Evolutionary conservation across 176 grass and related monocot genomes (phyloP).

Genomic region (Phyllostachys edulis): DNA sequence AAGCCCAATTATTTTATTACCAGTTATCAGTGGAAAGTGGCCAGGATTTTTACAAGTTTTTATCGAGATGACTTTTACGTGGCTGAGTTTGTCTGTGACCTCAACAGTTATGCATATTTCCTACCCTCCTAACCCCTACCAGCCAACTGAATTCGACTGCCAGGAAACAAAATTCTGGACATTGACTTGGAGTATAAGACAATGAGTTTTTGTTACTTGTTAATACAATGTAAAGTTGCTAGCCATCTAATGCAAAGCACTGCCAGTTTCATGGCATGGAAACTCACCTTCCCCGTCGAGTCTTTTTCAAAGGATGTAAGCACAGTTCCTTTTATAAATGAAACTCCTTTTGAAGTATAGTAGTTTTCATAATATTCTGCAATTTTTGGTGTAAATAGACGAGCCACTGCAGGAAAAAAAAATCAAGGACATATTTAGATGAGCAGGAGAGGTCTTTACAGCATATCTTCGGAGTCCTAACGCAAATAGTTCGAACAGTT

Average conservation of each 20-base stretch:
- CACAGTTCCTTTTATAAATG: conserved; percentile 86
- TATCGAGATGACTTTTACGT: neutral
- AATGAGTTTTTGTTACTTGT: neutral
- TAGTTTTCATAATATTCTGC: conserved; percentile 92
- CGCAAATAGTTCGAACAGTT: neutral
- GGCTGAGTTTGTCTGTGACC: neutral
- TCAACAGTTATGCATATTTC: conserved; percentile 10
- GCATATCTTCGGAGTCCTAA: neutral
- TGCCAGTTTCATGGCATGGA: neutral
- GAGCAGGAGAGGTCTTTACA: conserved; percentile 1
- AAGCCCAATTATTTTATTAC: neutral
- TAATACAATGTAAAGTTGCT: neutral
- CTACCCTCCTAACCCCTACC: neutral
- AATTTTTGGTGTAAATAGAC: conserved; percentile 79
- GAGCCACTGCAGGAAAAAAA: conserved; percentile 62
- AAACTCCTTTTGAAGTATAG: conserved; percentile 73
- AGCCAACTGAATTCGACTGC: neutral
- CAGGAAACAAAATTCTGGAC: neutral
- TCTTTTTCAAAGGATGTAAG: conserved; percentile 85
- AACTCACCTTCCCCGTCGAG: conserved; percentile 57
- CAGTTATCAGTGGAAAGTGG: neutral
- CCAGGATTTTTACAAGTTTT: neutral
- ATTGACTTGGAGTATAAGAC: neutral
- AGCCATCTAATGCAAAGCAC: neutral
- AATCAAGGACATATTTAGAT: conserved; percentile 6